Evolutionary conservation across 106 monocot species (phyloP).

Genomic region (Dioscorea dumetorum): DNA sequence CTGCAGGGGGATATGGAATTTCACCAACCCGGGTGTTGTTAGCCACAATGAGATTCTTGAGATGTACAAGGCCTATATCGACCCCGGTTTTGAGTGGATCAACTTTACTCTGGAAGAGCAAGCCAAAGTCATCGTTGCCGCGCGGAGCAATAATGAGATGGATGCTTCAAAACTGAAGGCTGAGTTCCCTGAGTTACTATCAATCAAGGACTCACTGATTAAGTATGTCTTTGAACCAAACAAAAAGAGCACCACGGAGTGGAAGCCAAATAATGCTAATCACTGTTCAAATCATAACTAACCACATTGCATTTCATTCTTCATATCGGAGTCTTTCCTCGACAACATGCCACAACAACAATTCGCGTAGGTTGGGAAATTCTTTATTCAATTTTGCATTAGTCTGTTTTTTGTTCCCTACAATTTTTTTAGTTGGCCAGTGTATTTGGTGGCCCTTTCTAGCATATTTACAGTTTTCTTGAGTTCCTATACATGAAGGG

Average conservation of each 20-base stretch:
- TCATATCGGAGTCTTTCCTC: too few relatives aligned
- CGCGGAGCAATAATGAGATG: neutral
- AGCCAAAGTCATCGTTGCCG: neutral
- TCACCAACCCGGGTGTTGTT: neutral
- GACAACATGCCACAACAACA: too few relatives aligned
- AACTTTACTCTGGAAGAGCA: neutral
- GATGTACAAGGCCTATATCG: neutral
- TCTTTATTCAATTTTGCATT: too few relatives aligned
- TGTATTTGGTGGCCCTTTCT: too few relatives aligned
- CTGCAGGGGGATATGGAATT: conserved; percentile 2
- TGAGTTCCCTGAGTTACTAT: neutral
- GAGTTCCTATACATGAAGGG: too few relatives aligned
- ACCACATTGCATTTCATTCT: too few relatives aligned
- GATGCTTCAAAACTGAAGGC: neutral
- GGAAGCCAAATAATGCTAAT: too few relatives aligned
- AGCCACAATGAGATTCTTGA: conserved; percentile 1
- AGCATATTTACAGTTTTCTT: too few relatives aligned
- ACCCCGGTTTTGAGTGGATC: neutral
- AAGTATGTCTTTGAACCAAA: neutral
- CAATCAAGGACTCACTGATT: conserved; percentile 1
- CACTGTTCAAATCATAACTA: too few relatives aligned
- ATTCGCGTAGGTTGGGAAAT: too few relatives aligned
- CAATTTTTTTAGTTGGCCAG: too few relatives aligned
- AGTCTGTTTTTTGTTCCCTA: too few relatives aligned
- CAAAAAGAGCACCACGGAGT: neutral